Conservation (phyloP, 2,329 filamentous ascomycete genomes). For the Aureobasidium mangrovei region DNA sequence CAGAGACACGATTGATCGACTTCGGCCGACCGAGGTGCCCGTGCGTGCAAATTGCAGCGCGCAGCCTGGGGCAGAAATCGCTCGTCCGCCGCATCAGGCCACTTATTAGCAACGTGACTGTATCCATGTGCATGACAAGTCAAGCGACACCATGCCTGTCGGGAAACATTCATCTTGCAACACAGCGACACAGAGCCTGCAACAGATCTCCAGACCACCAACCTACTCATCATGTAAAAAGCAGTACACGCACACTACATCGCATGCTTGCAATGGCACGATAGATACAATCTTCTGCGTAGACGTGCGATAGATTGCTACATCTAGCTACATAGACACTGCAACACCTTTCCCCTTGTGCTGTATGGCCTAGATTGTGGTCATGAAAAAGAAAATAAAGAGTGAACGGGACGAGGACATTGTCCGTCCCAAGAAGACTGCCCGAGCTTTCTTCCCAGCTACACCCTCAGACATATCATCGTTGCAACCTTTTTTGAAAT, state of each 20-base stretch:
- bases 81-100: background rate
- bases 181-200: too few species aligned
- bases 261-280: too few species aligned
- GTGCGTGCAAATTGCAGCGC: slow-evolving; percentile 1
- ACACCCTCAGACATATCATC: background rate
- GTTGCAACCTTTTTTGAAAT: slow-evolving; percentile 10
- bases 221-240: too few species aligned
- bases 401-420: slow-evolving; percentile 11
- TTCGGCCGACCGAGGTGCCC: background rate
- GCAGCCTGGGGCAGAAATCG: slow-evolving; percentile 4
- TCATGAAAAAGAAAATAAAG: slow-evolving; percentile 9
- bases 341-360: slow-evolving; percentile 1
- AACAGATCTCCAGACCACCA: too few species aligned
- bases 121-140: too few species aligned
- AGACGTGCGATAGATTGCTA: background rate
- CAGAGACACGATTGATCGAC: background rate
- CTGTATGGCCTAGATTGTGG: slow-evolving; percentile 9
- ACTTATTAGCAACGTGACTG: background rate
- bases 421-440: slow-evolving; percentile 13
- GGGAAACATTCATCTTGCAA: too few species aligned
- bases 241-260: too few species aligned
- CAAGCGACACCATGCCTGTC: background rate
- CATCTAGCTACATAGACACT: slow-evolving; percentile 6
- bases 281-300: background rate
- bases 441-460: slow-evolving; percentile 6